Evolutionary conservation across 352 stramenopile genomes (phyloP), one percentile per base, ranked within the genome.

Genomic region (Phytophthora parvispora): DNA sequence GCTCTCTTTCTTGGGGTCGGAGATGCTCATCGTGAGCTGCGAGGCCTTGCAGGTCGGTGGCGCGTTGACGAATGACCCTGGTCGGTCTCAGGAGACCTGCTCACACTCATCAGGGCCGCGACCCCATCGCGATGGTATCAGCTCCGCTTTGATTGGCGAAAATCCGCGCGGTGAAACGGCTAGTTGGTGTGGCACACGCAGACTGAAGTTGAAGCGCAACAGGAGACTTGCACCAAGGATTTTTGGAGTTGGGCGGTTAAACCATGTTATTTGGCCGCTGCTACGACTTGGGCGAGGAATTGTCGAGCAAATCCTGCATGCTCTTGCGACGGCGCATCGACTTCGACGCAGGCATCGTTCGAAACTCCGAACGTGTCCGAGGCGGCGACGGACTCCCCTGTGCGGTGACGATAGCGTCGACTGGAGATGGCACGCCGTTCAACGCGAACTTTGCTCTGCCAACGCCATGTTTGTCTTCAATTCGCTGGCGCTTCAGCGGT

Each of bases 281-380:
- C n/a, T n/a, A n/a, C n/a, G n/a, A n/a, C 34, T 38, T 62, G 7
- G 52, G 25, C 13, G 50, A 47, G 13, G 60, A 53, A 16, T 54
- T 45, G 10, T 74, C 48, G 8, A 72, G 36, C 9, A 78, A 34
- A 4, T 89, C 71, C 32, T 78, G 86, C 38, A 67, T 87, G 66
- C 74, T 90, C 67, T 89, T 91, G 27, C 83, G 81, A 32, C 83
- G 79, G 18, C 81, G 81, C 81, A 89, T 89, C 6, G 75, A 87
- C 71, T 25, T 68, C 4, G 66, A 60, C 38, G 29, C 60, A 18
- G 43, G 22, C 18, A 53, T 57, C 10, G 15, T 25, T 24, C 12
- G 63, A 20, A 53, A 51, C 27, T 47, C 50, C 24, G 40, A 50
- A n/a, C 18, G 27, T 15, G 54, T 40, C 55, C 45, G 48, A 38